Base-by-base conservation (phyloP, 148 eudicot species). In the Amaranthus palmeri region DNA sequence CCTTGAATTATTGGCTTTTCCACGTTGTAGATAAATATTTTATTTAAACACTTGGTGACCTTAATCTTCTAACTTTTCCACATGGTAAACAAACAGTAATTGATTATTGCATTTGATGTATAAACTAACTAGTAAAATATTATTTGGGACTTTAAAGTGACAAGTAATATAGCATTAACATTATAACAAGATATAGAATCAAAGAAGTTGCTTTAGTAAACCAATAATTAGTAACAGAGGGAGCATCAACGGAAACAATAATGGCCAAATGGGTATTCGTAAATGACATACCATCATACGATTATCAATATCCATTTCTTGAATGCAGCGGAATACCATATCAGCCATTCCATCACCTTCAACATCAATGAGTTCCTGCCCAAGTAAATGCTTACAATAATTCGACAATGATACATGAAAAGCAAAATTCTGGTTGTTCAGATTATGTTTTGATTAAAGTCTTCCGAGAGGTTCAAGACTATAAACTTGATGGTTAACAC, bases 271-370 rank as follows among this genome's bases (percentile, higher is more conserved):
- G 69, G 54, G n/a, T 47, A 51, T 41, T 40, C 49, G 60, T 65
- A 54, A 42, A 40, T 9, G 43, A 11, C 57, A 9, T 91, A 95
- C 98, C 96, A 88, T 91, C 98, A 95, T 95, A 60, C 98, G 84
- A 70, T 95, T 95, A 83, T 95, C 98, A 73, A 95, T 95, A 77
- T 95, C 98, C 98, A 95, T 95, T 77, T 95, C 97, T 73, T 91
- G 98, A 74, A 95, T 95, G 83, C 98, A 91, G 84, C 81, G 96
- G 67, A 95, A 95, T 77, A 91, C 97, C 98, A 95, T 91, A 81
- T 95, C 98, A 80, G 97, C 98, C 88, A 95, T 79, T 62, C 98
- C 98, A 89, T 95, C 98, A 70, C 98, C 98, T 81, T 95, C 98
- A 67, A 95, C 96, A 82, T 95, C 98, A 74, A 95, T 91, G 68